A percentile compares a stretch with the other conserved stretches of the same genome.
Evolutionary conservation across 140 eudicot species (phyloP).

Genomic region (Flaveria floridana): DNA sequence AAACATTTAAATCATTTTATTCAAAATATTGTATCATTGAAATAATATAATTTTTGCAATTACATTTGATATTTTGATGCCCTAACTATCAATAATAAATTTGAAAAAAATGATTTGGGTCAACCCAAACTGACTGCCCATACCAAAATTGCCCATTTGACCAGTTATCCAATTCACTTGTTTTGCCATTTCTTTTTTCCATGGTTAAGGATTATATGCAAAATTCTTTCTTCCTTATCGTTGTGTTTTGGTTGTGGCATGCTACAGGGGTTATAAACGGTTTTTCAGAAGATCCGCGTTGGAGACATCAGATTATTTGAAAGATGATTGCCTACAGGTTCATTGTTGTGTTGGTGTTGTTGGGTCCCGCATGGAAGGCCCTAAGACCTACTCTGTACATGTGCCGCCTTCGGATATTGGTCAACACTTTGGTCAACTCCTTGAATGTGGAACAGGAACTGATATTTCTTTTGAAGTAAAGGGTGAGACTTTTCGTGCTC

Average conservation of each 20-base stretch:
- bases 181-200: not conserved
- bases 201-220: conserved; percentile 8
- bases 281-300: conserved; percentile 52
- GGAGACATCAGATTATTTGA: conserved; percentile 73
- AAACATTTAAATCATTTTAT: not conserved
- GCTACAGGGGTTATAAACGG: conserved; percentile 76
- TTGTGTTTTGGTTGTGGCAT: not conserved
- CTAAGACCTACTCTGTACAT: conserved; percentile 55
- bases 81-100: not conserved
- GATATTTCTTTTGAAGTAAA: conserved; percentile 65
- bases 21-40: not conserved
- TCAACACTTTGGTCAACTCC: conserved; percentile 68
- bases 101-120: not conserved
- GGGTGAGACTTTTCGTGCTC: conserved; percentile 60
- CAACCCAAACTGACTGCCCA: not conserved
- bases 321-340: conserved; percentile 72
- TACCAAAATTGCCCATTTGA: not conserved
- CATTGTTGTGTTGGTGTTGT: conserved; percentile 79
- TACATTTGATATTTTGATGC: not conserved
- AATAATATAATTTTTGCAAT: not conserved
- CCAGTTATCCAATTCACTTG: not conserved
- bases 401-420: conserved; percentile 70
- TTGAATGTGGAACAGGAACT: conserved; percentile 63
- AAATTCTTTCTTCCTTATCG: not conserved
- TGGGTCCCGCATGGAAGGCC: conserved; percentile 58